Conservation (phyloP, 1,139 yeast species). For the Debaryomyces singareniensis region DNA sequence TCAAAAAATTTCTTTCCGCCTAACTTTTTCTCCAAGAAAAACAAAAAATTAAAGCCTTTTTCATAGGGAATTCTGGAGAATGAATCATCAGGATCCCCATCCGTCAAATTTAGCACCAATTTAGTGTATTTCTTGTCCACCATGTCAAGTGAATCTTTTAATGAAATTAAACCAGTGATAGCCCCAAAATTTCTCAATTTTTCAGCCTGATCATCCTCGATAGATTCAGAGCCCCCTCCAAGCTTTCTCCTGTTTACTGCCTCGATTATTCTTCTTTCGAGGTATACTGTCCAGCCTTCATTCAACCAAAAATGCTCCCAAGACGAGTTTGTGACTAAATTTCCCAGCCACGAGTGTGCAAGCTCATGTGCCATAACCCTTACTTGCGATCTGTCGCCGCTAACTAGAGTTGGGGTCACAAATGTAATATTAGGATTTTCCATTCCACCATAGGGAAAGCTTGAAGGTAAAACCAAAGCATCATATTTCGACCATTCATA, state of each 20-base stretch:
- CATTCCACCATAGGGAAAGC: conserved; percentile 37
- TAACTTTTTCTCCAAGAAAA: conserved; percentile 19
- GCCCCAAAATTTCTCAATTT: conserved; percentile 25
- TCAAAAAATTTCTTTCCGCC: conserved; percentile 25
- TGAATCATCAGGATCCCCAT: conserved; percentile 27
- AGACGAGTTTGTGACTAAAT: conserved; percentile 29
- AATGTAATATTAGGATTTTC: conserved; percentile 34
- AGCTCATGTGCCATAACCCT: conserved; percentile 34
- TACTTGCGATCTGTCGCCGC: conserved; percentile 29
- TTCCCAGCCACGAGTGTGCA: conserved; percentile 36
- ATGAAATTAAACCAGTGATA: conserved; percentile 22
- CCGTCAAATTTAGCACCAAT: conserved; percentile 23
- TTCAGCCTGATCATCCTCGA: conserved; percentile 17
- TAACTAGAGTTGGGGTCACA: conserved; percentile 30
- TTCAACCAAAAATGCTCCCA: conserved; percentile 38
- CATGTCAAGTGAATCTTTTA: conserved; percentile 10
- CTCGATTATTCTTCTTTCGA: conserved; percentile 29
- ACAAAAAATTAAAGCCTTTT: conserved; percentile 30
- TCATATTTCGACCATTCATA: conserved; percentile 32
- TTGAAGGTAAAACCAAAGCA: conserved; percentile 26
- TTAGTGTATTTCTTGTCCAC: conserved; percentile 17
- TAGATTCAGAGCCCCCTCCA: too few species aligned
- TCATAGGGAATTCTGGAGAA: conserved; percentile 32
- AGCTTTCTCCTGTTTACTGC: too few species aligned
- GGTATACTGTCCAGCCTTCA: conserved; percentile 36